Base-by-base conservation (phyloP, 2,329 filamentous ascomycete species). In the Arthrobotrys iridis region DNA sequence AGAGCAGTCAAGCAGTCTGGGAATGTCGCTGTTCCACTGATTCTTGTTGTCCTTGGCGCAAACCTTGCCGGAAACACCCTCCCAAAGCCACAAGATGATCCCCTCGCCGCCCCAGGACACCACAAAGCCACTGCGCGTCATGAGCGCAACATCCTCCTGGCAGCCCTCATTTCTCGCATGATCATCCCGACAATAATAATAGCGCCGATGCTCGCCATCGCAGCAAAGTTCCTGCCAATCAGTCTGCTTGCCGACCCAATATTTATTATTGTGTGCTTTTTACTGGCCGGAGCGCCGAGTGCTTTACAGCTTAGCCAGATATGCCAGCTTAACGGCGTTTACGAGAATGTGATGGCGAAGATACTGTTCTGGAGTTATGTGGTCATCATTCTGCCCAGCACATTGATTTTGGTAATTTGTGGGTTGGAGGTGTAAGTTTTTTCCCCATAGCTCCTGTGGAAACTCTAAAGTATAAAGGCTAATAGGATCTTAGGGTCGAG, bases 211-310 rank as follows among this genome's bases (percentile, higher is more conserved):
- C 84, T 99, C 35, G 94, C 94, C 0, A 77, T 98, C 13, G 87
- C 91, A 48, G 95, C 95, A 72, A 98, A 97, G 81, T 97, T 90
- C 80, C 88, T 97, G 24, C 93, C 93, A 1, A 87, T 99, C 80
- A 96, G 92, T 84, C 98, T 99, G 79, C 85, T 99, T 33, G 95
- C 96, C 81, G 95, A 99, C 81, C 95, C 95, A 7, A 99, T 99
- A 80, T 99, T 99, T 82, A 90, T 99, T 78, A 92, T 99, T 78
- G 95, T 99, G 35, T 97, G 93, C 83, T 99, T 98, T 86, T 85
- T 99, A 77, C 90, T 99, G 78, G 94, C 93, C 0, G 95, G 95
- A 35, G 95, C 95, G 2, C 95, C 95, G 4, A 96, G 91, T 77
- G 95, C 95, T 24, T 85, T 99, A 77, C 95, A 99, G 83, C 85